Percentiles rank a stretch among this genome's conserved stretches.
These are phyloP conservation scores for Alternaria hordeiaustralica DNA, from an alignment of 2,329 filamentous ascomycete species.

Conservation along the genomic window DNA sequence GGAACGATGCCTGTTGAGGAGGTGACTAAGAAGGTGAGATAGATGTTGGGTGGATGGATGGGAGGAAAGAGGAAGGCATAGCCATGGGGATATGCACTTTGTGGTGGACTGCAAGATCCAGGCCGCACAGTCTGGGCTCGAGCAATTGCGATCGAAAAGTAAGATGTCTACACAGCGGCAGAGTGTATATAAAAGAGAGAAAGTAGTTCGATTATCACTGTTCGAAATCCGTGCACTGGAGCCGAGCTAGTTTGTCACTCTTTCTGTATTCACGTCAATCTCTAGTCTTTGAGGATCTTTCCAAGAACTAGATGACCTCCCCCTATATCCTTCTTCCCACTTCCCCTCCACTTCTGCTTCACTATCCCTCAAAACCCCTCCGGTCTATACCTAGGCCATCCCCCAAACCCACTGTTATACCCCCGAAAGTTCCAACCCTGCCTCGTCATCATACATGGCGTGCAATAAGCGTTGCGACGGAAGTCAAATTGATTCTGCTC, in stretches of 20 bases:
- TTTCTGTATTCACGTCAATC: not conserved
- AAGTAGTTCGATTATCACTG: not conserved
- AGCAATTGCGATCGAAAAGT: not conserved
- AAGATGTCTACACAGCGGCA: not conserved
- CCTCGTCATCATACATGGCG: not conserved
- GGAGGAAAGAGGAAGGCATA: not conserved
- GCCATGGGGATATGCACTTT: not conserved
- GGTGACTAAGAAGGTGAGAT: constrained; percentile 19
- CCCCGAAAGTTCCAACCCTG: constrained; percentile 13
- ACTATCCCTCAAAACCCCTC: not conserved
- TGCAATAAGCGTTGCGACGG: constrained; percentile 1
- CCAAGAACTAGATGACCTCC: not conserved
- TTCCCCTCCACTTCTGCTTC: not conserved
- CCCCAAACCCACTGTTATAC: not conserved
- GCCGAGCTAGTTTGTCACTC: not conserved
- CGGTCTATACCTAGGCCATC: not conserved
- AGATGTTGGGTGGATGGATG: not conserved
- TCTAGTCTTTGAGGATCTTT: not conserved
- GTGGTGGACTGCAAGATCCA: not conserved
- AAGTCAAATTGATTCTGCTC: not conserved
- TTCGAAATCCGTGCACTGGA: not conserved
- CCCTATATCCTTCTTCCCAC: not conserved
- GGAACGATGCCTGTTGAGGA: constrained; percentile 16
- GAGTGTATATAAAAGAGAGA: not conserved
- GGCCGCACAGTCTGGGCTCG: not conserved